These are phyloP conservation scores for Neurospora crassa DNA, from an alignment of 2,329 filamentous ascomycete genomes.

Conservation along the genomic window DNA sequence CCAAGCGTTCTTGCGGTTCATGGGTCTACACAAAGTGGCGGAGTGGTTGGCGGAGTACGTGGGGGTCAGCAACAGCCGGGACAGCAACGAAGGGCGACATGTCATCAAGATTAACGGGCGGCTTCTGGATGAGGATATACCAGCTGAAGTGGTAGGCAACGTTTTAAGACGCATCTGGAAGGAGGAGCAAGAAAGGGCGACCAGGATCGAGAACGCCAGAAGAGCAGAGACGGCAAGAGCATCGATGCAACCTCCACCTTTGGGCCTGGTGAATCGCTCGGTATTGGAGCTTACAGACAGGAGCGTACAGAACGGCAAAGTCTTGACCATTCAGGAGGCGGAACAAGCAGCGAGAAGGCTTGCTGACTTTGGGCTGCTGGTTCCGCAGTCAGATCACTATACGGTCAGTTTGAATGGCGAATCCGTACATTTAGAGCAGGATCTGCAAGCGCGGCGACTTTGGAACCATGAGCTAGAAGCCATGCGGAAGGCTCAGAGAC, in stretches of 20 bases:
- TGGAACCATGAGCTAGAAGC: neutral
- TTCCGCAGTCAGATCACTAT: neutral
- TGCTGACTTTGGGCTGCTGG: neutral
- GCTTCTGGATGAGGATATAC: neutral
- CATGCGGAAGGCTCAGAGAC: neutral
- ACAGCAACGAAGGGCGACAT: neutral
- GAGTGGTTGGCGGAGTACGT: constrained; percentile 5
- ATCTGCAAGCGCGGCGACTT: neutral
- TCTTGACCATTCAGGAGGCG: neutral
- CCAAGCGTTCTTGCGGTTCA: constrained; percentile 5
- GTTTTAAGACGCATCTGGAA: neutral
- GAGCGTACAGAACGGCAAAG: neutral
- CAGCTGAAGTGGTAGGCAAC: neutral
- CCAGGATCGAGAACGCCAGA: neutral
- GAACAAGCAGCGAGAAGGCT: neutral
- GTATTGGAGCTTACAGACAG: neutral
- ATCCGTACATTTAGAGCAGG: neutral
- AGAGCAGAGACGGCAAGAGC: neutral
- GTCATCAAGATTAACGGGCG: neutral
- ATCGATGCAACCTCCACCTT: neutral
- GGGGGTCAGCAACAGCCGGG: neutral
- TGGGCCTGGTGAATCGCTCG: neutral
- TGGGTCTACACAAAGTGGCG: constrained; percentile 7
- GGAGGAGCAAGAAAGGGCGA: neutral
- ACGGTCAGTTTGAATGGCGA: neutral